A percentile compares a stretch with the other conserved stretches of the same genome.
Conservation (phyloP, 202 grass and related monocot genomes). For the Sporobolus alterniflorus region DNA sequence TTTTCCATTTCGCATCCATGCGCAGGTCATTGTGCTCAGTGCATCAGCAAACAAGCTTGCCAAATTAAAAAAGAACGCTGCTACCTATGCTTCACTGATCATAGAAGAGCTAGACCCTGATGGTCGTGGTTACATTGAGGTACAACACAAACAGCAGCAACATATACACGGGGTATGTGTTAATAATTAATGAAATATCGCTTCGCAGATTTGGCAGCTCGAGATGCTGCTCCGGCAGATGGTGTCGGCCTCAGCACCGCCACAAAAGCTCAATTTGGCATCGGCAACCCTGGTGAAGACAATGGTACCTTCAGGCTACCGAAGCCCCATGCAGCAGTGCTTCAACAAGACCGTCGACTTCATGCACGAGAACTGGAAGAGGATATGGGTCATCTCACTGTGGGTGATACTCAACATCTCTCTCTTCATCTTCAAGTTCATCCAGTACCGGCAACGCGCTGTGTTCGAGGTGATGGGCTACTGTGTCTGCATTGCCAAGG, state of each 20-base stretch:
- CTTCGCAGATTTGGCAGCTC: constrained; percentile 84
- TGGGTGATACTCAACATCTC: constrained; percentile 58
- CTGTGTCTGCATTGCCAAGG: constrained; percentile 89
- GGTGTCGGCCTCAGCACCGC: constrained; percentile 51
- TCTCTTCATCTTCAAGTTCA: constrained; percentile 79
- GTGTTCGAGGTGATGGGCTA: constrained; percentile 96
- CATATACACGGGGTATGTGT: not conserved
- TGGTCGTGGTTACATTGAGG: constrained; percentile 87
- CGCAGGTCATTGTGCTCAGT: constrained; percentile 79
- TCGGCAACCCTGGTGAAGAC: constrained; percentile 68
- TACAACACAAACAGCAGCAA: constrained; percentile 15
- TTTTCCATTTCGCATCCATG: not conserved
- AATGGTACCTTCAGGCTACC: constrained; percentile 74
- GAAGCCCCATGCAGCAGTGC: constrained; percentile 59
- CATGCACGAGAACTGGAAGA: constrained; percentile 96
- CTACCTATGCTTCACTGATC: constrained; percentile 86
- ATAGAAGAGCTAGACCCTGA: constrained; percentile 99
- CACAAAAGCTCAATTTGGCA: constrained; percentile 48
- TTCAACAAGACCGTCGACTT: constrained; percentile 62
- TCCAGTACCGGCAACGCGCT: constrained; percentile 56
- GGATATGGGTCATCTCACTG: constrained; percentile 79
- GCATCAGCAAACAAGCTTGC: constrained; percentile 90
- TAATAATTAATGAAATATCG: not conserved
- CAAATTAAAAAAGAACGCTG: constrained; percentile 83
- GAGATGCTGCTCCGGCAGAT: constrained; percentile 83